Evolutionary conservation across 768 basidiomycete species (phyloP).

Genomic region (Pholiota conissans): DNA sequence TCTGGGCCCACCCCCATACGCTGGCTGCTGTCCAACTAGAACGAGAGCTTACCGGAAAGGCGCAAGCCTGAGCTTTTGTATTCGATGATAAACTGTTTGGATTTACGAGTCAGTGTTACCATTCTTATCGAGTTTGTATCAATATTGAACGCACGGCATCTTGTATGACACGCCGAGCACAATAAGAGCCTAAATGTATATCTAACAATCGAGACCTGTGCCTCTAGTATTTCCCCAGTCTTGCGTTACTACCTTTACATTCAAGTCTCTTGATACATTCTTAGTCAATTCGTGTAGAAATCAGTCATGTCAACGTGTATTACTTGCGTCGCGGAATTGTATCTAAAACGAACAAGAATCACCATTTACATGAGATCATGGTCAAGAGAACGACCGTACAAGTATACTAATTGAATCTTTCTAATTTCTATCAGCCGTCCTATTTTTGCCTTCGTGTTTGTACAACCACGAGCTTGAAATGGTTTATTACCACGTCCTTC

Average conservation of each 20-base stretch:
- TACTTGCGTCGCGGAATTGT: too few relatives aligned
- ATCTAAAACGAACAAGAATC: too few relatives aligned
- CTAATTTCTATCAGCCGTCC: background rate
- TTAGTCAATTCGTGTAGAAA: too few relatives aligned
- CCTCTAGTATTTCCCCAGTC: background rate
- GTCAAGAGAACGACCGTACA: too few relatives aligned
- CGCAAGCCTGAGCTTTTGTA: constrained; percentile 8
- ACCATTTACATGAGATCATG: background rate
- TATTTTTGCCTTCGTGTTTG: background rate
- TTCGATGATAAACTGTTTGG: background rate
- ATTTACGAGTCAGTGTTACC: background rate
- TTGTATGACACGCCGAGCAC: background rate
- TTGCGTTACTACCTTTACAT: background rate
- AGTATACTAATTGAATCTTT: background rate
- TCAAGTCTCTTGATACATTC: too few relatives aligned
- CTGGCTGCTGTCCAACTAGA: constrained; percentile 69
- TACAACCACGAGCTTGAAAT: background rate
- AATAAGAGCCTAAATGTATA: background rate
- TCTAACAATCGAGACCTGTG: background rate
- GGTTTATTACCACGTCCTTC: background rate
- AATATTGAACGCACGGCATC: background rate
- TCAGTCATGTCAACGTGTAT: too few relatives aligned
- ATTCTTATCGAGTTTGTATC: background rate
- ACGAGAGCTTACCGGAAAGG: constrained; percentile 50
- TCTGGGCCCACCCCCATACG: constrained; percentile 76